These are phyloP conservation scores for Lagenidium giganteum DNA, from an alignment of 352 stramenopile species.

Conservation along the genomic window DNA sequence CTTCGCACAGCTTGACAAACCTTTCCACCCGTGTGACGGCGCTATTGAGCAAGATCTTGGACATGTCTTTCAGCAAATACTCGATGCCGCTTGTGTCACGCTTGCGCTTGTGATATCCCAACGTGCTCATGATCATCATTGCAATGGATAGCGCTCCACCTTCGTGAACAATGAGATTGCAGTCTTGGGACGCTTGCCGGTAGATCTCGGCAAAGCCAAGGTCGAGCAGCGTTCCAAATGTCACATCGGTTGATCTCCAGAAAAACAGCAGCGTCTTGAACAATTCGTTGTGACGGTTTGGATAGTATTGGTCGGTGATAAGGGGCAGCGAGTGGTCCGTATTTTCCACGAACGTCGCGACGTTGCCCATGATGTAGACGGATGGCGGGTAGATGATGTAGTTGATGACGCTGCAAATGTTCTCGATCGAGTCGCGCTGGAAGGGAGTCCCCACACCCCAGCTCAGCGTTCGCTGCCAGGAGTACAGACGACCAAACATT, in stretches of 20 bases:
- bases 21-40: slow-evolving; percentile 69
- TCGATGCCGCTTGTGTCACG: slow-evolving; percentile 75
- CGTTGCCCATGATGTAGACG: slow-evolving; percentile 82
- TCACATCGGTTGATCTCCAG: slow-evolving; percentile 51
- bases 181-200: slow-evolving; percentile 59
- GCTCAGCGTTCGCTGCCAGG: slow-evolving; percentile 77
- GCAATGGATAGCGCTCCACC: slow-evolving; percentile 78
- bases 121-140: slow-evolving; percentile 82
- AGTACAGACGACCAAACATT: slow-evolving; percentile 70
- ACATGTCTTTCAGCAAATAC: slow-evolving; percentile 38
- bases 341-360: slow-evolving; percentile 82
- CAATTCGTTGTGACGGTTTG: slow-evolving; percentile 73
- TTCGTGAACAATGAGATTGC: slow-evolving; percentile 62
- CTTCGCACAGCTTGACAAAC: slow-evolving; percentile 67
- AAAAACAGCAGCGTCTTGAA: slow-evolving; percentile 78
- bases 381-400: slow-evolving; percentile 85
- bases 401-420: slow-evolving; percentile 81
- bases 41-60: slow-evolving; percentile 36
- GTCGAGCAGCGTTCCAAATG: slow-evolving; percentile 72
- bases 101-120: slow-evolving; percentile 83
- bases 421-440: slow-evolving; percentile 84
- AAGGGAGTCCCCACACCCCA: slow-evolving; percentile 82
- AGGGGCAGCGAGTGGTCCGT: slow-evolving; percentile 76
- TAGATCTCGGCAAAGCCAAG: slow-evolving; percentile 76
- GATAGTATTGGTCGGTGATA: slow-evolving; percentile 81